These are phyloP conservation scores for Hypoxylon subgilvum DNA, from an alignment of 495 filamentous ascomycete genomes.

Conservation along the genomic window DNA sequence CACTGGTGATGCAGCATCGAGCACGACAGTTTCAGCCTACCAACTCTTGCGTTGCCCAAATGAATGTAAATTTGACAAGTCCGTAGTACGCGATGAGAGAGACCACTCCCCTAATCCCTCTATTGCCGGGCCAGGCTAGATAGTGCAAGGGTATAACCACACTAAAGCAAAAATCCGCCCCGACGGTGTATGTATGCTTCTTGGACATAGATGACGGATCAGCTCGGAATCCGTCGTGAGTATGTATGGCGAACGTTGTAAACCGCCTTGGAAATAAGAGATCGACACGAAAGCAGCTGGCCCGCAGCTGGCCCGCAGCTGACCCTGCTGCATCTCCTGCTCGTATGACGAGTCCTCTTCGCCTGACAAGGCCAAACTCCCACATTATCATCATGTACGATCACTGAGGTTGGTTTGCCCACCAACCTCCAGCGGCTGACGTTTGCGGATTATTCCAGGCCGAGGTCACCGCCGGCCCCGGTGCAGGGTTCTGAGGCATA, in stretches of 20 bases:
- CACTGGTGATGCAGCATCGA: slow-evolving; percentile 24
- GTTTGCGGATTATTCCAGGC: slow-evolving; percentile 52
- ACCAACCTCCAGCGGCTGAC: slow-evolving; percentile 48
- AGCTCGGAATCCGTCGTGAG: not conserved
- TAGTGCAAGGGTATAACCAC: slow-evolving; percentile 23
- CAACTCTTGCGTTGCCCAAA: slow-evolving; percentile 13
- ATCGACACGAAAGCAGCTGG: not conserved
- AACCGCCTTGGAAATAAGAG: slow-evolving; percentile 2
- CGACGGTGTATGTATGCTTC: slow-evolving; percentile 9
- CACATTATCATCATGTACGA: not conserved
- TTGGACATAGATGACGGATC: not conserved
- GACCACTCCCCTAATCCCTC: slow-evolving; percentile 38
- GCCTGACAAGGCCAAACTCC: not conserved
- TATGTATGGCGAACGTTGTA: slow-evolving; percentile 7
- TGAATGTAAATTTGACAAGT: slow-evolving; percentile 27
- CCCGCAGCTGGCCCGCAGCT: no score
- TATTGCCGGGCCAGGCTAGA: slow-evolving; percentile 34
- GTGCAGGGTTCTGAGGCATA: slow-evolving; percentile 55
- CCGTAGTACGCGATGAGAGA: slow-evolving; percentile 15
- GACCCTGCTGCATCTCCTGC: no score
- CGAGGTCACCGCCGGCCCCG: slow-evolving; percentile 50
- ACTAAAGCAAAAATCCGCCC: slow-evolving; percentile 24
- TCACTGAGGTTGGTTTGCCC: slow-evolving; percentile 55
- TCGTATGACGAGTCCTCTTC: not conserved
- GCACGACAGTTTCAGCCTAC: slow-evolving; percentile 26